Base-by-base conservation (phyloP, 345 rosid species). In the Salix purpurea region DNA sequence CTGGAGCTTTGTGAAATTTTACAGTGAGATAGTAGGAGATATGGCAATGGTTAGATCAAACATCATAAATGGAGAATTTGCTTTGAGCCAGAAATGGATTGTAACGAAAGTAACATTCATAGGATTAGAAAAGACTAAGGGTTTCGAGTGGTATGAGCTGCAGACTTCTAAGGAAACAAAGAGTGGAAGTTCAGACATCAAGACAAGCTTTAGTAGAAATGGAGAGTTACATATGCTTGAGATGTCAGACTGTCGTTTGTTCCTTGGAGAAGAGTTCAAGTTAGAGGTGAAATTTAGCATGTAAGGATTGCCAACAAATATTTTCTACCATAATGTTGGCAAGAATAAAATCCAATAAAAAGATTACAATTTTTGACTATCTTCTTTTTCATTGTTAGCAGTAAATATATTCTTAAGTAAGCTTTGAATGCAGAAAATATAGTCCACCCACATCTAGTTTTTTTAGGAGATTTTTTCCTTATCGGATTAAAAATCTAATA, bases 1-100 rank as follows among this genome's bases (percentile, higher is more conserved):
- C 5, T 89, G 94, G 94, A 89, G 83, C 40, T 79, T 85, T 0
- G 91, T 92, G 72, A 87, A 61, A 70, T 90, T 92, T 61, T 18
- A 60, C 37, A 73, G 86, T 24, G 76, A 65, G 13, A 34, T 46
- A 44, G 36, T 6, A 1, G 89, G 84, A 5, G 79, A 82, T 32
- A 46, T 40, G 2, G 74, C 74, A 0, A 4, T 67, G 7, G 70
- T 90, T 19, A 83, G 83, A 46, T 92, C 93, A 23, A 79, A 82
- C 70, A 86, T 90, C 48, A 82, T 77, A 68, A 83, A 86, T 70
- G 90, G 84, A 60, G 85, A 65, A 69, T 92, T 81, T 69, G 90
- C 92, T 23, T 4, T 77, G 54, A 86, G 75, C 23, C 82, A 86
- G 79, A 82, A 83, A 71, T 89, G 88, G 93, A 67, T 74, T 34